Conservation (phyloP, 768 basidiomycete species). For the button mushroom (Agaricus bisporus) region DNA sequence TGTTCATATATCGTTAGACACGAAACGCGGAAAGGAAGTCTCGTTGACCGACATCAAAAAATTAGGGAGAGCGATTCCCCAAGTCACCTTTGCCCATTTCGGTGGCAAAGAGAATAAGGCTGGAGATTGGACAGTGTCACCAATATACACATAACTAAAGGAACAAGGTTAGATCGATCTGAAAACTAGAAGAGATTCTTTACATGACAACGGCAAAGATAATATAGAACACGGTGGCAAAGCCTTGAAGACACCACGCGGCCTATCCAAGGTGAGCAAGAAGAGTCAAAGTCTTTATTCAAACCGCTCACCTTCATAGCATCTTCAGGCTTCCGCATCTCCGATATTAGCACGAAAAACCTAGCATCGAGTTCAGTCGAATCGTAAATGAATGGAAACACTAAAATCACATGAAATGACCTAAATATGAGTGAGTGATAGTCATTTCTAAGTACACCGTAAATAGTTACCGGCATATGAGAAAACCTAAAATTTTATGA, state of each 20-base stretch:
- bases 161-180: background rate
- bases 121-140: slow-evolving; percentile 40
- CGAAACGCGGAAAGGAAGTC: background rate
- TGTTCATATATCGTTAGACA: slow-evolving; percentile 12
- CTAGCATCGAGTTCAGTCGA: slow-evolving; percentile 17
- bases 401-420: slow-evolving; percentile 4
- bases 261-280: slow-evolving; percentile 24
- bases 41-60: slow-evolving; percentile 37
- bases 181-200: background rate
- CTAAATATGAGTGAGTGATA: background rate
- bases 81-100: slow-evolving; percentile 43
- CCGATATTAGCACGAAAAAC: slow-evolving; percentile 56
- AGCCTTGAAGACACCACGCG: slow-evolving; percentile 49
- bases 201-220: slow-evolving; percentile 37
- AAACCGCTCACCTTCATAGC: slow-evolving; percentile 42
- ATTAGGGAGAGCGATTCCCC: slow-evolving; percentile 43
- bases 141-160: slow-evolving; percentile 38
- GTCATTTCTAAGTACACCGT: background rate
- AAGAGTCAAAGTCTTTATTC: background rate
- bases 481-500: background rate
- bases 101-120: slow-evolving; percentile 41
- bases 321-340: slow-evolving; percentile 45
- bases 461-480: slow-evolving; percentile 1
- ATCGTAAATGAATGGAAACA: background rate
- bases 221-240: slow-evolving; percentile 43